Evolutionary conservation across 176 grass and related monocot species (phyloP), one percentile per base, ranked within the genome.

Genomic region (Guadua angustifolia): DNA sequence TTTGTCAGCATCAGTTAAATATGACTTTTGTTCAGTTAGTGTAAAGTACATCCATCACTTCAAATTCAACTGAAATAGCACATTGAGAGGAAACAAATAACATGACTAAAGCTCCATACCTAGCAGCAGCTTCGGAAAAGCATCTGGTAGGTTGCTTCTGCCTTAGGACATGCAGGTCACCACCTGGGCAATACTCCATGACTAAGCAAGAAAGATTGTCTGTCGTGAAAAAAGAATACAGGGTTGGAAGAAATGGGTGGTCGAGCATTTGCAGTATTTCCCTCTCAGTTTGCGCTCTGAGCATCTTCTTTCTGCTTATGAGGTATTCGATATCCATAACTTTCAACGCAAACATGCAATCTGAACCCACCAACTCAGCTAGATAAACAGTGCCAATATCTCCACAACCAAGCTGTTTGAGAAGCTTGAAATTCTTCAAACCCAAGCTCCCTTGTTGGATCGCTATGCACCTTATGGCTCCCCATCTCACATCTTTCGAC

Each of bases 351-450:
- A 98, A 98, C 87, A 98, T 88, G 83, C 95, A 98, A 65, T 93
- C 89, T 25, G 91, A 92, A 71, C 85, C 91, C 26, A 88, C 91
- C 80, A 98, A 71, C 51, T 95, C 95, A 47, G 95, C 95, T 19
- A 98, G 91, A 91, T 98, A 98, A 45, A 98, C 95, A 49, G 95
- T 98, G 19, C 95, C 95, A 69, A 98, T 98, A 82, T 98, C 95
- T 66, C 95, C 95, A 74, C 95, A 95, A 24, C 95, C 95, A 78
- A 98, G 87, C 73, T 91, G 90, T 73, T 92, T 98, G 65, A 98
- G 91, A 80, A 98, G 87, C 77, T 95, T 95, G 85, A 98, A 98
- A 82, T 93, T 95, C 73, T 90, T 93, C 89, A 98, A 85, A 73
- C 91, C 85, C 53, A 98, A 86, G 75, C n/a, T 91, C 68, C 91